Evolutionary conservation across 106 monocot genomes (phyloP).

Genomic region (Ottelia alismoides): DNA sequence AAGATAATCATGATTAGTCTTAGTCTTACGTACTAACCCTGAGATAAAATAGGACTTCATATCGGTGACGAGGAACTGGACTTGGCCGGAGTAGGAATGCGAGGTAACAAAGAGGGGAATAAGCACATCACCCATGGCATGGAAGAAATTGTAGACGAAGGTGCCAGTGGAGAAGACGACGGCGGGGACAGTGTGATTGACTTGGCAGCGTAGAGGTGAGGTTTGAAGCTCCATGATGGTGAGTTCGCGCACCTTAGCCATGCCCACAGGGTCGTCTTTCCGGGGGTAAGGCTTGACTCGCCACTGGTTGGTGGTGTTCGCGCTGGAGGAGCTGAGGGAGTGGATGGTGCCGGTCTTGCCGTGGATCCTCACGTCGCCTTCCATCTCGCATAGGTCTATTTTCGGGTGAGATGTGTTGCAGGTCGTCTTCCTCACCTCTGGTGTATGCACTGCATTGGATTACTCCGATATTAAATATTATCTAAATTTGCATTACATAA

Average conservation of each 20-base stretch:
- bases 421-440: neutral
- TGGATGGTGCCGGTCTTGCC: constrained; percentile 3
- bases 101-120: constrained; percentile 37
- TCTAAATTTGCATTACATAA: no score
- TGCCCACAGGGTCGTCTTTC: no score
- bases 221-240: no score
- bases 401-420: constrained; percentile 13
- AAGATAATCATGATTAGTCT: no score
- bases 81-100: constrained; percentile 25
- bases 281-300: no score
- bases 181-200: no score
- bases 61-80: constrained; percentile 26
- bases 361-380: constrained; percentile 26
- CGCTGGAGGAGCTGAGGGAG: constrained; percentile 3
- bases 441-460: no score
- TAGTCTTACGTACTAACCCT: no score
- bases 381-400: constrained; percentile 29
- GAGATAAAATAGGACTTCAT: constrained; percentile 5
- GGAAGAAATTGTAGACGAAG: constrained; percentile 27
- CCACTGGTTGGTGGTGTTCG: constrained; percentile 17
- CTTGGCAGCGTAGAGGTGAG: no score
- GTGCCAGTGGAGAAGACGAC: constrained; percentile 25
- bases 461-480: no score
- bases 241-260: no score
- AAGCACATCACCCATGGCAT: constrained; percentile 35